Evolutionary conservation across 2,329 filamentous ascomycete species (phyloP), one percentile per base, ranked within the genome.

Genomic region (Trichophyton equinum): DNA sequence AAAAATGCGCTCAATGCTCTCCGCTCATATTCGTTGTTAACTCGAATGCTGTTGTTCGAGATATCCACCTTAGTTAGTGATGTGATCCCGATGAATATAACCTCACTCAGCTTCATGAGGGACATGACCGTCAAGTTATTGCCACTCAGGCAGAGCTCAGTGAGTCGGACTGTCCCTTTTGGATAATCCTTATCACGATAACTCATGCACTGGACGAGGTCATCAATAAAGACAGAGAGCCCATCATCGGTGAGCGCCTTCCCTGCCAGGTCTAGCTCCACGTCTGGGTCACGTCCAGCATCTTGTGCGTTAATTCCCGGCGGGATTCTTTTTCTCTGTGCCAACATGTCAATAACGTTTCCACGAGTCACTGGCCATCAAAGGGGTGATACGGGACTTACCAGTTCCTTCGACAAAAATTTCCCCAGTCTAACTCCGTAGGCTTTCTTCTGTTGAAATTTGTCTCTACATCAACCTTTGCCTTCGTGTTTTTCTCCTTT

Each of bases 191-290:
- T 64, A 42, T 69, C 72, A 60, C 68, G 68, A 47, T 68, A 72
- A 25, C 67, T 62, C 59, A 79, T 68, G 7, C 75, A 76, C 20
- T 68, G 64, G 18, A 73, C 65, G 8, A 81, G 68, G 18, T 75
- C 76, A 57, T 73, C 69, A n/a, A 74, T 72, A 62, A 80, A 71
- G 13, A 73, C 70, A 2, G 62, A 63, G 9, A 79, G 71, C 8
- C 78, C 78, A 7, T 76, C 74, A 60, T 79, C 76, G 1, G 74
- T 76, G n/a, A 80, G 69, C 7, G 69, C 65, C 67, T 77, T 81
- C 40, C 71, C 71, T 3, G 74, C 71, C 13, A 78, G 68, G 60
- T 78, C 76, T 61, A 81, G 71, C 60, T 80, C 77, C 22, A 81
- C 62, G 13, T 67, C 61, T 4, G 71, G 69, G 59, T 75, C 70